Evolutionary conservation across 1,284 basidiomycete species (phyloP).

Genomic region (Marasmius sp.): DNA sequence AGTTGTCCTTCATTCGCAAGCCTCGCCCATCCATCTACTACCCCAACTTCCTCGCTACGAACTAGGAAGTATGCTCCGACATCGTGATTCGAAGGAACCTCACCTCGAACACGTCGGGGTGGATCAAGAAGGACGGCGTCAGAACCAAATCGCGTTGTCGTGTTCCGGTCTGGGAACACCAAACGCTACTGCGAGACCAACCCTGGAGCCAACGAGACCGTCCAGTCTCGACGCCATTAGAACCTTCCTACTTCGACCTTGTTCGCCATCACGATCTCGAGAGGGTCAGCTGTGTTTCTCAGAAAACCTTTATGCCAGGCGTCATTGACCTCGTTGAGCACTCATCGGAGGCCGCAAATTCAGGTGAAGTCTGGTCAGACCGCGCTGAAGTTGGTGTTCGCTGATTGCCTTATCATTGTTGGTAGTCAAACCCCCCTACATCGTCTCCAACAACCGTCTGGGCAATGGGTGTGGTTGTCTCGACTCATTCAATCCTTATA

Average conservation of each 20-base stretch:
- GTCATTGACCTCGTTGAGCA: conserved; percentile 91
- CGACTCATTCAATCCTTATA: background rate
- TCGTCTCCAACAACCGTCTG: background rate
- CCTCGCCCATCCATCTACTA: conserved; percentile 97
- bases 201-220: conserved; percentile 94
- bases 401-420: conserved; percentile 98
- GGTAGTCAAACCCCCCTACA: conserved; percentile 91
- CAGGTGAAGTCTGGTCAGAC: conserved; percentile 96
- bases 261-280: conserved; percentile 96
- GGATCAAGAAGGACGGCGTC: no score
- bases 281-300: conserved; percentile 95
- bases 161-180: conserved; percentile 99
- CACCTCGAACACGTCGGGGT: no score
- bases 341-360: conserved; percentile 98
- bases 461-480: no score
- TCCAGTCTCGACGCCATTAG: conserved; percentile 83
- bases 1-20: conserved; percentile 82
- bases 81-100: conserved; percentile 93
- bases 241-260: conserved; percentile 87
- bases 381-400: conserved; percentile 93
- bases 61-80: conserved; percentile 95
- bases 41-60: conserved; percentile 95
- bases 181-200: conserved; percentile 97
- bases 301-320: conserved; percentile 99
- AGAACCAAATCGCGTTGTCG: conserved; percentile 82